Evolutionary conservation across 2,329 filamentous ascomycete species (phyloP), one percentile per base, ranked within the genome.

Genomic region (Plectosphaerella plurivora): DNA sequence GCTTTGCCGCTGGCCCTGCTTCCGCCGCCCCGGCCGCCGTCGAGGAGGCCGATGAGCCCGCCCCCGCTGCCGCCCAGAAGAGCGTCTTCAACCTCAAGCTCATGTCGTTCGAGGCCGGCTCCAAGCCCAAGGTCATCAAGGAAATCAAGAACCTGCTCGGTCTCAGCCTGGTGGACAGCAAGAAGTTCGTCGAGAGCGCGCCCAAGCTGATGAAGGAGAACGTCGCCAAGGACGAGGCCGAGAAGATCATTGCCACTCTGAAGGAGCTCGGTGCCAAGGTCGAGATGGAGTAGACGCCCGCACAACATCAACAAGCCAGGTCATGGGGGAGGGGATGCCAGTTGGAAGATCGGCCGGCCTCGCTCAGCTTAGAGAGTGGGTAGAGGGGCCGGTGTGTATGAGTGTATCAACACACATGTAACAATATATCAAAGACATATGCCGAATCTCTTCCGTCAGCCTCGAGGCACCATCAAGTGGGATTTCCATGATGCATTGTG

Each of bases 111-210:
- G 95, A 99, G 50, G 81, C 91, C 25, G 81, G 75, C 49, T 78
- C 93, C 59, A 99, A 99, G 81, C 91, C 95, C 65, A 99, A 99
- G 88, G 80, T 99, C 65, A 99, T 99, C 82, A 99, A 99, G 84
- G 94, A 99, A 79, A 83, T 99, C 78, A 99, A 99, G 86, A 86
- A 84, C 66, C 81, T 99, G 84, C 79, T 99, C 55, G 94, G 94
- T 44, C 76, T 99, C 68, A 95, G 89, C 70, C 82, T 99, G 77
- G 95, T 99, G 62, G 94, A 99, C 75, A 96, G 90, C 77, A 99
- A 99, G 88, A 99, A 99, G 81, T 99, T 99, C 67, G 94, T 99
- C 60, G 94, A 99, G 82, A 91, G 89, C 68, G 92, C 89, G 62
- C 94, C 94, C 59, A 99, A 99, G 87, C 78, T 90, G 73, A 89